These are phyloP conservation scores for Ophiobolus disseminans DNA, from an alignment of 2,329 filamentous ascomycete species.

Conservation along the genomic window DNA sequence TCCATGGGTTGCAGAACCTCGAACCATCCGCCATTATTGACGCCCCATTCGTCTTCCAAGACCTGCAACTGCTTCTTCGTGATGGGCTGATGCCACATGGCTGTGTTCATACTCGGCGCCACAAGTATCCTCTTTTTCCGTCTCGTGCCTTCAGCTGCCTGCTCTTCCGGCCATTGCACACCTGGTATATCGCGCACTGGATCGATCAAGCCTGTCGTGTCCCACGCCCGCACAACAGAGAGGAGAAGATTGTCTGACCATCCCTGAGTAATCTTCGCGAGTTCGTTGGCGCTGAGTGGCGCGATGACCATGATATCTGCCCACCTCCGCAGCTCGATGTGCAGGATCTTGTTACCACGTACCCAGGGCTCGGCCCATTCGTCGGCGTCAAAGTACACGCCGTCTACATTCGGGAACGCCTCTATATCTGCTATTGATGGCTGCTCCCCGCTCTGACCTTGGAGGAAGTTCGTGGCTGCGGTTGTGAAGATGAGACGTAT, in stretches of 20 bases:
- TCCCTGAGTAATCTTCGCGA: constrained; percentile 83
- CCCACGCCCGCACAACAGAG: constrained; percentile 86
- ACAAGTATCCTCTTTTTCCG: constrained; percentile 70
- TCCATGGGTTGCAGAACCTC: constrained; percentile 75
- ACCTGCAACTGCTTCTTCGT: constrained; percentile 74
- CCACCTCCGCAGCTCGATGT: constrained; percentile 88
- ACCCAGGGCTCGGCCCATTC: constrained; percentile 85
- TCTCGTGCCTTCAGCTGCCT: constrained; percentile 18
- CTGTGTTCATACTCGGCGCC: constrained; percentile 85
- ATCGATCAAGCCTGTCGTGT: constrained; percentile 60
- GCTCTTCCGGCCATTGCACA: constrained; percentile 26
- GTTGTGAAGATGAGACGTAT: constrained; percentile 85
- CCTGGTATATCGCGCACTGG: constrained; percentile 36
- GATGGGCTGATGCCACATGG: constrained; percentile 88
- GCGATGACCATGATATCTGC: constrained; percentile 81
- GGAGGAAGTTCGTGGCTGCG: constrained; percentile 76
- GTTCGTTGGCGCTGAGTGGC: constrained; percentile 81
- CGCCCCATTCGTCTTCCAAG: constrained; percentile 77
- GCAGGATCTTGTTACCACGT: constrained; percentile 79
- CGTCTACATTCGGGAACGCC: constrained; percentile 74
- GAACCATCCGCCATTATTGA: constrained; percentile 60
- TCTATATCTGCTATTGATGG: constrained; percentile 68
- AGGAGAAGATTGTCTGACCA: constrained; percentile 77
- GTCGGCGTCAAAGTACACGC: constrained; percentile 80
- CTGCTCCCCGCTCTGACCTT: constrained; percentile 78